Percentiles rank a stretch among this genome's conserved stretches.
These are phyloP conservation scores for Aspergillus sp. DNA, from an alignment of 2,329 filamentous ascomycete genomes.

Conservation along the genomic window DNA sequence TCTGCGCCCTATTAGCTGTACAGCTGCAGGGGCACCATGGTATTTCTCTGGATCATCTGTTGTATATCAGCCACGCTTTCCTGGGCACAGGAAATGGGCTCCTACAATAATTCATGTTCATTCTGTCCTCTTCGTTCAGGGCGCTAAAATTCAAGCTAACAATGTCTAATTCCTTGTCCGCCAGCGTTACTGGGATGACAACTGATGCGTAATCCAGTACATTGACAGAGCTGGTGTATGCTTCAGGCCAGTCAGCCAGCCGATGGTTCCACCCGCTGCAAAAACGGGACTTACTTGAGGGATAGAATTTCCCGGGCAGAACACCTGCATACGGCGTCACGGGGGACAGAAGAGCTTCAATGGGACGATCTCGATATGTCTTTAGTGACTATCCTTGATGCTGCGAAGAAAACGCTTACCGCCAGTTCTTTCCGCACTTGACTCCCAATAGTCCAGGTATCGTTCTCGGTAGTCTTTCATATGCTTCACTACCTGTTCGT, in stretches of 20 bases:
- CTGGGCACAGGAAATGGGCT: not conserved
- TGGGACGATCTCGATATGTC: slow-evolving; percentile 1
- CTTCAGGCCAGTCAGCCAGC: slow-evolving; percentile 1
- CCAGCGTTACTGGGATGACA: slow-evolving; percentile 8
- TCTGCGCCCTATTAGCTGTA: slow-evolving; percentile 9
- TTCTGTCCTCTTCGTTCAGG: not conserved
- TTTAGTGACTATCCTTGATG: not conserved
- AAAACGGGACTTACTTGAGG: slow-evolving; percentile 3
- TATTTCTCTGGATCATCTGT: slow-evolving; percentile 8
- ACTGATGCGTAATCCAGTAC: slow-evolving; percentile 8
- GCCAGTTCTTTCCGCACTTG: slow-evolving; percentile 5
- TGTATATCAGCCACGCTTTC: not conserved
- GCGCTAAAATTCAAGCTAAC: slow-evolving; percentile 3
- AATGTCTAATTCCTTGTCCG: slow-evolving; percentile 4
- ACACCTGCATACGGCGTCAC: slow-evolving; percentile 11
- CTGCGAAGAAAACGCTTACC: not conserved
- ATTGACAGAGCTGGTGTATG: slow-evolving; percentile 8
- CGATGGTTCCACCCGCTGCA: not conserved
- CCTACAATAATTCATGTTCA: slow-evolving; percentile 7
- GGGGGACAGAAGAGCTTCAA: slow-evolving; percentile 8
- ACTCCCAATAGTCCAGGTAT: slow-evolving; percentile 8
- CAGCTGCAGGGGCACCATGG: slow-evolving; percentile 8
- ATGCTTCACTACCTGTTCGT: slow-evolving; percentile 1
- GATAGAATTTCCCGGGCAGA: slow-evolving; percentile 4
- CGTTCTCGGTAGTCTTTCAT: slow-evolving; percentile 8